Evolutionary conservation across 768 basidiomycete genomes (phyloP).

Genomic region (Crepidotus variabilis): DNA sequence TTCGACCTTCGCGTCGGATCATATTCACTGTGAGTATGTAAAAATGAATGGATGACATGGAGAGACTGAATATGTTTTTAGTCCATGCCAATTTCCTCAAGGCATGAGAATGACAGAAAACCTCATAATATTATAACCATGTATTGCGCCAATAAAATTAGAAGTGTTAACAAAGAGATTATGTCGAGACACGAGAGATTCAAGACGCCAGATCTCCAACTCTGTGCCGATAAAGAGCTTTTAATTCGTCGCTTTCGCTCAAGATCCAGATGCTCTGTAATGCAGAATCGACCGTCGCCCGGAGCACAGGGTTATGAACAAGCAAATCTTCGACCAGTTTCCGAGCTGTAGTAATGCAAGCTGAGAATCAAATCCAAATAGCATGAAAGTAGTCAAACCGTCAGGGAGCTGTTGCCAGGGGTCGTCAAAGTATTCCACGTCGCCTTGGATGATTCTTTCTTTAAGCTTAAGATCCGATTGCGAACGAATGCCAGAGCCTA

Average conservation of each 20-base stretch:
- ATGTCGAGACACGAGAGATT: slow-evolving; percentile 1
- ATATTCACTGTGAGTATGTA: slow-evolving; percentile 72
- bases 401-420: slow-evolving; percentile 56
- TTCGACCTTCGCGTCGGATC: slow-evolving; percentile 86
- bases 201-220: slow-evolving; percentile 24
- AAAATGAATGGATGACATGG: slow-evolving; percentile 9
- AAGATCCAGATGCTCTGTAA: slow-evolving; percentile 65
- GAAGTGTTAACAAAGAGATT: not conserved
- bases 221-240: slow-evolving; percentile 56
- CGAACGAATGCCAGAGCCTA: slow-evolving; percentile 38
- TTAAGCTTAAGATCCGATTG: slow-evolving; percentile 61
- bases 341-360: slow-evolving; percentile 40
- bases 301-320: slow-evolving; percentile 47
- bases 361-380: not conserved
- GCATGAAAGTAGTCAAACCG: slow-evolving; percentile 37
- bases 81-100: slow-evolving; percentile 91
- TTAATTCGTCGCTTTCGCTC: slow-evolving; percentile 56
- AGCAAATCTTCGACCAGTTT: slow-evolving; percentile 59
- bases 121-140: not conserved
- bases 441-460: slow-evolving; percentile 62
- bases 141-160: not conserved
- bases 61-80: slow-evolving; percentile 23
- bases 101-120: slow-evolving; percentile 34
- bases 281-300: slow-evolving; percentile 62
- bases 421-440: slow-evolving; percentile 48